These are phyloP conservation scores for Leishmania mexicana DNA, from an alignment of 208 protist species.

Conservation along the genomic window DNA sequence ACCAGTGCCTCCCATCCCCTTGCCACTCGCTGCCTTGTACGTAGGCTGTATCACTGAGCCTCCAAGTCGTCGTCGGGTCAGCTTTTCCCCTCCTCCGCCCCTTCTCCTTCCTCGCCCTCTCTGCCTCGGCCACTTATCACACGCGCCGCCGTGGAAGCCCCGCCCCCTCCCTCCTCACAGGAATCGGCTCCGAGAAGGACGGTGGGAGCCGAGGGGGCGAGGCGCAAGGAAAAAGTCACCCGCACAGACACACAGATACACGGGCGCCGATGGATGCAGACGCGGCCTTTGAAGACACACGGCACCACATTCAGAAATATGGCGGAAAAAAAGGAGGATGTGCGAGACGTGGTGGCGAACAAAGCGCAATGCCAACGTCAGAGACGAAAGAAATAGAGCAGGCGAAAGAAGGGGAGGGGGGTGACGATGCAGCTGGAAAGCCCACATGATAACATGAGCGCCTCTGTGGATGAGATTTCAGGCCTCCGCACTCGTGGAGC, in stretches of 20 bases:
- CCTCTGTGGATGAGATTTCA: too few relatives aligned
- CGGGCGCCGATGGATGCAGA: neutral
- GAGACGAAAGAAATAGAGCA: neutral
- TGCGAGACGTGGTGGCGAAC: neutral
- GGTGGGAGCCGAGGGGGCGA: neutral
- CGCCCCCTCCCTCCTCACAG: neutral
- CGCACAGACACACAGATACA: neutral
- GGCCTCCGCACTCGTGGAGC: too few relatives aligned
- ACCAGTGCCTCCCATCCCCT: neutral
- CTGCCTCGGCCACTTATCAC: neutral
- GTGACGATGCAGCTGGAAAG: too few relatives aligned
- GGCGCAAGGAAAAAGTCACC: neutral
- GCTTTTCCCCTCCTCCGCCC: neutral
- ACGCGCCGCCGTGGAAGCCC: neutral
- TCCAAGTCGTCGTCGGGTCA: neutral
- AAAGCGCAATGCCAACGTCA: neutral
- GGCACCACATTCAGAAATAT: neutral
- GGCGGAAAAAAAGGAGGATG: neutral
- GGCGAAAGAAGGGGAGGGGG: neutral
- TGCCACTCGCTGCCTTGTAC: neutral
- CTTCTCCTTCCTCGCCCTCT: neutral
- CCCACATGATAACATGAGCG: too few relatives aligned
- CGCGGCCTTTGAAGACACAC: neutral
- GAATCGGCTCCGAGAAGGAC: neutral
- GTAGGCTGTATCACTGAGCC: neutral